phyloP scores from a whole-genome alignment of 805 yeast species.

The Ogataea haglerorum region DNA sequence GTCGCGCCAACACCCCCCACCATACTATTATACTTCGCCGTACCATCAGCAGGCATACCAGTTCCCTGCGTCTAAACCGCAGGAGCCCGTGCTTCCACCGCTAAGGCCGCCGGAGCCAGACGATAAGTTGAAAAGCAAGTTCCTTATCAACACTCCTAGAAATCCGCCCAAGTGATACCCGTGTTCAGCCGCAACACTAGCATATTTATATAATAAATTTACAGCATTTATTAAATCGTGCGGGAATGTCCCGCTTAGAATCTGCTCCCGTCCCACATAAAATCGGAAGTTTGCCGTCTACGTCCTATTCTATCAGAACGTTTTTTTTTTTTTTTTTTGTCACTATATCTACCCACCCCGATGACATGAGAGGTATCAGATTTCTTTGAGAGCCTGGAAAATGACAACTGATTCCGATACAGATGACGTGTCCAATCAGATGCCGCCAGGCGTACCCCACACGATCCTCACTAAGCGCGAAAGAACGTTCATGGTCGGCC shows the following conservation, averaged over 20 bases:
- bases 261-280: no score
- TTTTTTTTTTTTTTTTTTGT: no score
- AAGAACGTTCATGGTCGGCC: slow-evolving; percentile 37
- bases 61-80: slow-evolving; percentile 9
- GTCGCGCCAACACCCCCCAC: slow-evolving; percentile 13
- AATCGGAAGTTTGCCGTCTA: no score
- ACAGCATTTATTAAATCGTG: neutral
- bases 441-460: slow-evolving; percentile 27
- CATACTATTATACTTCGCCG: slow-evolving; percentile 16
- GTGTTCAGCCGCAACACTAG: neutral
- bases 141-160: slow-evolving; percentile 24
- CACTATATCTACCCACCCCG: no score
- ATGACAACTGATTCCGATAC: neutral
- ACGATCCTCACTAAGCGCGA: slow-evolving; percentile 45
- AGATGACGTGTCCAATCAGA: no score
- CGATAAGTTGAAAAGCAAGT: slow-evolving; percentile 16
- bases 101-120: slow-evolving; percentile 11
- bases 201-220: neutral
- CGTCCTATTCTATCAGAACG: no score
- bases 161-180: slow-evolving; percentile 23
- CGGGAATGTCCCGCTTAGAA: neutral
- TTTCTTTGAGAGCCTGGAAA: no score
- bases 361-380: no score
- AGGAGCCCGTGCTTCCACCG: slow-evolving; percentile 16
- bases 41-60: slow-evolving; percentile 13